Base-by-base conservation (phyloP, 176 grass and related monocot species). In the Eremochloa ophiuroides region DNA sequence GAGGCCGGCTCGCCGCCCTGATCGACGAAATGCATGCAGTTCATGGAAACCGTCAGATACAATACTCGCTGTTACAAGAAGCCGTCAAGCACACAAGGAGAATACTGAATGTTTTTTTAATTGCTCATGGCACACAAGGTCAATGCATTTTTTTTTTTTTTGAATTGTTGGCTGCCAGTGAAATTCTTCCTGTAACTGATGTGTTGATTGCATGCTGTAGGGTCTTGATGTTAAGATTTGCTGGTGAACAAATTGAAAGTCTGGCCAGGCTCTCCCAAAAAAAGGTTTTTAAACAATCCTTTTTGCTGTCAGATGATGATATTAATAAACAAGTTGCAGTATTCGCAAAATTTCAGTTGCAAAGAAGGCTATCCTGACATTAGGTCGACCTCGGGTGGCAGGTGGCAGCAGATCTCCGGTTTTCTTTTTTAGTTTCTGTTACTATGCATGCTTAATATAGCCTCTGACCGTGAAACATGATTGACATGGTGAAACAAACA, bases 1-100 rank as follows among this genome's bases (percentile, higher is more conserved):
- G 96, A 95, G 34, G 87, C 67, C 11, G 96, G 93, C 51, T 95
- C 93, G 42, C 88, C 96, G 10, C 93, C 96, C 96, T 99, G 87
- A n/a, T n/a, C n/a, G n/a, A 65, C 63, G 62, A 69, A 63, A 75
- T 40, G 8, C 53, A 75, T 40, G 8, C 53, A 87, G 71, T 34
- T 50, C 29, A 68, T 30, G 38, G 79, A 40, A 13, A 82, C 9
- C 23, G 0, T 55, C 15, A 80, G 62, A 68, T 14, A 46, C 3
- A 47, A 60, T 13, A 28, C 3, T 29, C 14, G 30, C 17, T 27
- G 5, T 70, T 59, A 31, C 53, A 56, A 53, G 50, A 9, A 23
- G 22, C 23, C 14, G 3, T 43, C 59, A 81, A 31, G 39, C 38
- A 50, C 23, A 51, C 7, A 14, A 43, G 20, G 10, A n/a, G 37